Evolutionary conservation across 805 yeast species (phyloP), one percentile per base, ranked within the genome.

Genomic region (Zygosaccharomyces bisporus): DNA sequence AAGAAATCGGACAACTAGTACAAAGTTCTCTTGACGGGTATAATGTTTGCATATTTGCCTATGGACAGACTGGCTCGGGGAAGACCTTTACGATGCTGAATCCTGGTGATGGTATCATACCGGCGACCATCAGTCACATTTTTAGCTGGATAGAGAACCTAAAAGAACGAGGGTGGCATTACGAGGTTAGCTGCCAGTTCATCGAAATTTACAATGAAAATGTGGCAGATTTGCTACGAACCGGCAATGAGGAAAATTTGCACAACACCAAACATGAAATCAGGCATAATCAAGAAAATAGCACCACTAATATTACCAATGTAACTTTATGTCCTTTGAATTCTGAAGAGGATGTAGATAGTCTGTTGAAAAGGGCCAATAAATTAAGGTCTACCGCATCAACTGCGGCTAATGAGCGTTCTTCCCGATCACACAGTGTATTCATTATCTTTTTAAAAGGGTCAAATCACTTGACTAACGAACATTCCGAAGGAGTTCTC

Each of bases 1-100:
- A 79, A 23, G 99, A 91, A 57, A 76, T 91, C 1, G 81, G 93
- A 2, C 95, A 89, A 61, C 66, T 91, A 17, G 80, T 91, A 1
- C 96, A 88, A 61, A 87, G 76, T 69, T 80, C 95, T 0, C 63
- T 90, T 10, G 95, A 91, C 64, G 99, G 99, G 0, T 81, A 73
- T 57, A 88, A 88, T 54, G 96, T 89, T 2, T 89, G 97, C 63
- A 86, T 93, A 1, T 88, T 91, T 69, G 95, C 98, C 0, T 91
- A 93, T 62, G 99, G 99, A 1, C 99, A 91, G 64, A 93, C 99
- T 0, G 96, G 93, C 0, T 83, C 97, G 0, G 99, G 99, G 3
- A 91, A 91, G 61, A 91, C 98, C 0, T 82, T 67, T 61, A 93
- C 99, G 0, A 93, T 91, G 98, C 76, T 89, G 1, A 68, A 74